phyloP scores from a whole-genome alignment of 2,329 filamentous ascomycete genomes.

The Fusarium tanahbumbuense region DNA sequence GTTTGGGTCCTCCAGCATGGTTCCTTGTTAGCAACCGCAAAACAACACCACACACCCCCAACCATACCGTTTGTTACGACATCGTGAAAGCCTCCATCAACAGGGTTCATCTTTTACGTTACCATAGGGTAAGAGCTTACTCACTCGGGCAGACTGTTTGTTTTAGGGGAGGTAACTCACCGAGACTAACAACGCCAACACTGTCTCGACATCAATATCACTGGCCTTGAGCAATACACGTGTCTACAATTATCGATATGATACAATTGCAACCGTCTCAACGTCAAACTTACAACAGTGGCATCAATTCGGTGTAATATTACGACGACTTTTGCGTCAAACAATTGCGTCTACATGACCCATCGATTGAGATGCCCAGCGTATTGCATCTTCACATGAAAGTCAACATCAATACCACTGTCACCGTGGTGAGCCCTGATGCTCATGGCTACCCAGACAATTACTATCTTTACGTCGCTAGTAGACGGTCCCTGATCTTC shows the following conservation, averaged over 20 bases:
- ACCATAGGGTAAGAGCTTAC: slow-evolving; percentile 13
- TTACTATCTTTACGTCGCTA: not conserved
- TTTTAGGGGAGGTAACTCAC: not conserved
- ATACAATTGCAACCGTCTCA: slow-evolving; percentile 1
- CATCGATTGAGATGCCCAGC: not conserved
- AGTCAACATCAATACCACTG: not conserved
- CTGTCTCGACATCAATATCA: slow-evolving; percentile 6
- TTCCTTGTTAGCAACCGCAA: not conserved
- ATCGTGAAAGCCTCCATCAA: slow-evolving; percentile 26
- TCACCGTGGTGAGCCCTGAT: not conserved
- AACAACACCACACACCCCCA: slow-evolving; percentile 3
- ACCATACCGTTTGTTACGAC: slow-evolving; percentile 8
- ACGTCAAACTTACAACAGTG: not conserved
- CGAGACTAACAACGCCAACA: not conserved
- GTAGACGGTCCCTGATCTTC: slow-evolving; percentile 3
- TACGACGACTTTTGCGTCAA: slow-evolving; percentile 7
- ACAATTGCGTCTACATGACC: slow-evolving; percentile 8
- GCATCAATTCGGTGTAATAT: not conserved
- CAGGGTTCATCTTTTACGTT: slow-evolving; percentile 24
- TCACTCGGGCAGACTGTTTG: not conserved
- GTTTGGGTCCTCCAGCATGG: slow-evolving; percentile 7
- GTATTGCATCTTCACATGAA: slow-evolving; percentile 3
- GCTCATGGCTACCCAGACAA: not conserved
- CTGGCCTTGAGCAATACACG: slow-evolving; percentile 9
- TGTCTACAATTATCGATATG: not conserved